Percentiles rank a stretch among this genome's conserved stretches.
Conservation (phyloP, 805 yeast species). For the Citeromyces matritensis region DNA sequence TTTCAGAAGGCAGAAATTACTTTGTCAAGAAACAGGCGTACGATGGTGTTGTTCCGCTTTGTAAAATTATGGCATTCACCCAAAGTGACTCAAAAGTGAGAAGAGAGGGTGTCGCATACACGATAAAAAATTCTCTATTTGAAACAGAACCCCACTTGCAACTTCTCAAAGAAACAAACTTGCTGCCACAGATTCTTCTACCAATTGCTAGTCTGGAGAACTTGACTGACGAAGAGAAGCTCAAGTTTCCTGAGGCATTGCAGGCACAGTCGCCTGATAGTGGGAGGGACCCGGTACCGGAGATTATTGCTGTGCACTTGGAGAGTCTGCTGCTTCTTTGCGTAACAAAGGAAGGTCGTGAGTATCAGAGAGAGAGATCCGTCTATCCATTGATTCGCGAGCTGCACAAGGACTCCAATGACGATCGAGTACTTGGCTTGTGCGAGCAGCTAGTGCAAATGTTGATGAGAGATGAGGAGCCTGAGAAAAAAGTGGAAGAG, state of each 20-base stretch:
- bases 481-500: slow-evolving; percentile 18
- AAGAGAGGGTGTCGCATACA: slow-evolving; percentile 86
- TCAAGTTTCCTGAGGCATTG: slow-evolving; percentile 77
- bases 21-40: slow-evolving; percentile 59
- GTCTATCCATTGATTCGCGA: slow-evolving; percentile 83
- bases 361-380: slow-evolving; percentile 59
- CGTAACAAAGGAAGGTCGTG: slow-evolving; percentile 63
- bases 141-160: slow-evolving; percentile 55
- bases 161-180: slow-evolving; percentile 51
- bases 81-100: slow-evolving; percentile 67
- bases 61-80: slow-evolving; percentile 73
- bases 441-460: slow-evolving; percentile 81
- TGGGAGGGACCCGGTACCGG: slow-evolving; percentile 54
- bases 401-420: slow-evolving; percentile 44
- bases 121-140: slow-evolving; percentile 80
- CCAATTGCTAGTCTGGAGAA: slow-evolving; percentile 69
- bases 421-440: slow-evolving; percentile 36
- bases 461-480: slow-evolving; percentile 82
- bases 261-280: slow-evolving; percentile 69
- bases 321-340: slow-evolving; percentile 72
- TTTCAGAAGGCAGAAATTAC: slow-evolving; percentile 57
- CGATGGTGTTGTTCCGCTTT: slow-evolving; percentile 64
- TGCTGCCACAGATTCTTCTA: slow-evolving; percentile 67
- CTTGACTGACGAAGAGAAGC: slow-evolving; percentile 71
- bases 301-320: slow-evolving; percentile 55